Base-by-base conservation (phyloP, 1,284 basidiomycete species). In the Cutaneotrichosporon arboriforme region DNA sequence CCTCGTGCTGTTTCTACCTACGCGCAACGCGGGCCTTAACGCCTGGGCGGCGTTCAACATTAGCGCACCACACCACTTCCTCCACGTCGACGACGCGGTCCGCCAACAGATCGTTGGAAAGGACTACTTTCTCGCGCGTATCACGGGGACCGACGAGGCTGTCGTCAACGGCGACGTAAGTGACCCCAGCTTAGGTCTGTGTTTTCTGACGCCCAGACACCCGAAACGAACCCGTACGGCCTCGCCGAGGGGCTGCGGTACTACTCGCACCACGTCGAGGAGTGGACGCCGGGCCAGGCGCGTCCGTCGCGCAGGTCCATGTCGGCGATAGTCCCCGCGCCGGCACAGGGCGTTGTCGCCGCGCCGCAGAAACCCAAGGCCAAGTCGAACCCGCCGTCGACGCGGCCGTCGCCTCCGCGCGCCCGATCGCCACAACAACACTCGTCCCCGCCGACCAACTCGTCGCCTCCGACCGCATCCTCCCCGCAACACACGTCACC, bases 31-130 rank as follows among this genome's bases (percentile, higher is more conserved):
- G 17, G 82, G 89, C 1, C 85, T 87, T 37, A 90, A 90, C 69
- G 88, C 90, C 1, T 97, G 91, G 91, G 92, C 92, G n/a, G 92
- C 91, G 15, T 96, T 96, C 76, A 96, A 96, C 74, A 87, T 96
- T 8, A 91, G 88, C 7, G 93, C 90, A 73, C 94, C 94, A 34
- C 94, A 97, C 76, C 94, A 94, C 75, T 98, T 98, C 78, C 81
- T 98, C 41, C 84, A 90, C 67, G 87, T 90, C 7, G 87, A 84
- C 1, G 87, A 86, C 1, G 81, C 85, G 60, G 80, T 97, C 37
- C 86, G 85, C 10, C 89, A 93, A 64, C 87, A 92, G 68, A 77
- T 91, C 51, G 86, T 86, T 72, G 84, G 83, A 17, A 81, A 89
- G 43, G 92, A 96, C 75, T 96, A 90, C 89, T 89, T 93, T 65